Evolutionary conservation across 345 rosid species (phyloP).

Genomic region (Salix brachista): DNA sequence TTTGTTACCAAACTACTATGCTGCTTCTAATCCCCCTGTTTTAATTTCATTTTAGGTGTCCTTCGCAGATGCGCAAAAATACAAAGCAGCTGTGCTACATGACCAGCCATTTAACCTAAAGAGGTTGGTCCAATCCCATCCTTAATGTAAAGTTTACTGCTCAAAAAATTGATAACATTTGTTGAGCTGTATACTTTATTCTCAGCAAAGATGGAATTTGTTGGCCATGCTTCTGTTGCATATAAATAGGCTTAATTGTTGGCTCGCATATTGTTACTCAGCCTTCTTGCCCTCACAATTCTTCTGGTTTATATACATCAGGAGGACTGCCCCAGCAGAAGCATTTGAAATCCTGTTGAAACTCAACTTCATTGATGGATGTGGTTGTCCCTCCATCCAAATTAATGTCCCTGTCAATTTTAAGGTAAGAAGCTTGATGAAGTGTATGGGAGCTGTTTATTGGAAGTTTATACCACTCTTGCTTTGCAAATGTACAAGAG

Average conservation of each 20-base stretch:
- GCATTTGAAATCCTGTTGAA: slow-evolving; percentile 64
- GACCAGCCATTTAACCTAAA: slow-evolving; percentile 72
- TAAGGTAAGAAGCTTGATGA: slow-evolving; percentile 45
- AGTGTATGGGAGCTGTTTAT: not conserved
- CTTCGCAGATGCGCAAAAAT: slow-evolving; percentile 64
- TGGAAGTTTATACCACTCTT: no score
- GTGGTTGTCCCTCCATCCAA: slow-evolving; percentile 61
- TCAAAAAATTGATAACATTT: not conserved
- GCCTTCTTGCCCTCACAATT: not conserved
- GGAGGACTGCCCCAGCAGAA: slow-evolving; percentile 70
- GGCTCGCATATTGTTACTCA: not conserved
- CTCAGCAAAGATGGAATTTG: not conserved
- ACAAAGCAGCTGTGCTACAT: slow-evolving; percentile 64
- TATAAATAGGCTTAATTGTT: not conserved
- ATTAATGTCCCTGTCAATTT: slow-evolving; percentile 64
- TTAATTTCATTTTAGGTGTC: slow-evolving; percentile 46
- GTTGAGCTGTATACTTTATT: not conserved
- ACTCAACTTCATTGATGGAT: slow-evolving; percentile 70
- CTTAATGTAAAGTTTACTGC: not conserved
- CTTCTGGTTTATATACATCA: slow-evolving; percentile 26
- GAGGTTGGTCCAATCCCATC: slow-evolving; percentile 41
- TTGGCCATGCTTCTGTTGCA: not conserved
- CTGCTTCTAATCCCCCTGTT: not conserved
- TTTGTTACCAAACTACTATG: not conserved
- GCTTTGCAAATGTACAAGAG: not conserved